A percentile compares a stretch with the other conserved stretches of the same genome.
Conservation (phyloP, 192 early-diverging fungal genomes). For the Backusella sp. region DNA sequence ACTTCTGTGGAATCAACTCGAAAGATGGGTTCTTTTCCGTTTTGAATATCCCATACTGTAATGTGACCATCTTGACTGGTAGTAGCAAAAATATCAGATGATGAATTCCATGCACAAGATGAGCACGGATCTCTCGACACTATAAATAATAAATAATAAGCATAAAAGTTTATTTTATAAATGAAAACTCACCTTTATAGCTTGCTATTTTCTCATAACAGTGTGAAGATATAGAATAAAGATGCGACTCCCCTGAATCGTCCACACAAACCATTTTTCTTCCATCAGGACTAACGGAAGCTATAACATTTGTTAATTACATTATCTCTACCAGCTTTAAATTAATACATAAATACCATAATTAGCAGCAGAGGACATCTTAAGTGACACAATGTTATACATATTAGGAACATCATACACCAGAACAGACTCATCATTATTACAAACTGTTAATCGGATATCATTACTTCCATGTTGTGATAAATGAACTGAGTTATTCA, state of each 20-base stretch:
- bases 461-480: neutral
- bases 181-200: neutral
- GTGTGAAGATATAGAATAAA: neutral
- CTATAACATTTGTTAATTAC: neutral
- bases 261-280: neutral
- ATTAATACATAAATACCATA: neutral
- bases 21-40: neutral
- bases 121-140: neutral
- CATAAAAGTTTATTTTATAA: neutral
- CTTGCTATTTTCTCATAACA: neutral
- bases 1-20: neutral
- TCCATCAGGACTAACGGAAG: slow-evolving; percentile 2
- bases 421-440: slow-evolving; percentile 1
- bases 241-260: neutral
- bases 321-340: neutral
- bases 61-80: neutral
- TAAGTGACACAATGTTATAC: neutral
- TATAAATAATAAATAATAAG: neutral
- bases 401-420: neutral
- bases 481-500: neutral
- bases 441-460: neutral
- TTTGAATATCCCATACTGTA: neutral
- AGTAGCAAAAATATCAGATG: slow-evolving; percentile 1
- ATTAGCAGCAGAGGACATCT: neutral
- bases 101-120: neutral